These are phyloP conservation scores for Suillus cothurnatus DNA, from an alignment of 768 basidiomycete species.

Conservation along the genomic window DNA sequence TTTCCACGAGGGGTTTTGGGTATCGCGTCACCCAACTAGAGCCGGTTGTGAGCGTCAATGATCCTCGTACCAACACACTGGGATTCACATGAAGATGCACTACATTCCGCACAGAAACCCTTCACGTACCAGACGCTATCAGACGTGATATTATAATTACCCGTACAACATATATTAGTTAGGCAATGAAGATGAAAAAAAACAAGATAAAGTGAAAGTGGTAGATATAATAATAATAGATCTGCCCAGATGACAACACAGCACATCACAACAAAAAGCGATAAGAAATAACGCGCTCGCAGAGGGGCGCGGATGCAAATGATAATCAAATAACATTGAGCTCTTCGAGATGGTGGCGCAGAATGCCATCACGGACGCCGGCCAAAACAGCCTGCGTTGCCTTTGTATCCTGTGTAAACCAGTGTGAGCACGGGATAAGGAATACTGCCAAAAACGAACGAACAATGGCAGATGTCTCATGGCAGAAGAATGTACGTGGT, in stretches of 20 bases:
- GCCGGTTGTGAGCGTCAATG: background rate
- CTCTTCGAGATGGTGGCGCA: slow-evolving; percentile 33
- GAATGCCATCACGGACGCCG: slow-evolving; percentile 46
- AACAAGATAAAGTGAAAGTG: background rate
- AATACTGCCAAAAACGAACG: slow-evolving; percentile 25
- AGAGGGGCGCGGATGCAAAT: background rate
- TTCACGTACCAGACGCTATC: background rate
- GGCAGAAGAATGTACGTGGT: slow-evolving; percentile 61
- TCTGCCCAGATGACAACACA: slow-evolving; percentile 1
- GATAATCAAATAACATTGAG: slow-evolving; percentile 29
- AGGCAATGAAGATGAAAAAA: background rate
- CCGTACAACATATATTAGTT: background rate
- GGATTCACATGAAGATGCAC: background rate
- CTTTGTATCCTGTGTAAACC: slow-evolving; percentile 35
- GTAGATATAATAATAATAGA: slow-evolving; percentile 4
- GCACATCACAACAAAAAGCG: background rate
- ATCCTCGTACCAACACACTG: background rate
- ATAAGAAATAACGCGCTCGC: background rate
- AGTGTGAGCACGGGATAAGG: background rate
- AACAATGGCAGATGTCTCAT: slow-evolving; percentile 74
- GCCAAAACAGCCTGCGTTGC: slow-evolving; percentile 40
- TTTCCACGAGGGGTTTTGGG: background rate
- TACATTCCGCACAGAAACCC: background rate
- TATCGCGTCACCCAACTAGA: background rate
- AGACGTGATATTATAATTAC: background rate